phyloP scores from a whole-genome alignment of 768 basidiomycete genomes.

The Sarcodon sp. region DNA sequence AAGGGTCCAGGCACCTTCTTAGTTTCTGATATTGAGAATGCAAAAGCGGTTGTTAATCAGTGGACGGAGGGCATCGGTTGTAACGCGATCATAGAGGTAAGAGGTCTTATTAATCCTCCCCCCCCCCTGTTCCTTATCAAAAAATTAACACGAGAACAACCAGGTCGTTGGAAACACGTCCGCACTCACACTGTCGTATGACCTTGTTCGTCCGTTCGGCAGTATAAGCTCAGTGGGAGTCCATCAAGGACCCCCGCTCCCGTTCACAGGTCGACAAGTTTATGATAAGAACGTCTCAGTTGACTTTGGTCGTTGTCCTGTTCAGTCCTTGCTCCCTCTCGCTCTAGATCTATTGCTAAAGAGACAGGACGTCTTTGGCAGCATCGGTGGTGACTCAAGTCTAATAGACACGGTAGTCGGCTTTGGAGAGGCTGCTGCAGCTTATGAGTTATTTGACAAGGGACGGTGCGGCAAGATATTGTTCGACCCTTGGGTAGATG shows the following conservation, averaged over 20 bases:
- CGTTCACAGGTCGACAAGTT: conserved; percentile 39
- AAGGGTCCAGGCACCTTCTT: conserved; percentile 36
- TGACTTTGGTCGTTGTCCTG: conserved; percentile 75
- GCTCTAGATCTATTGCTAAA: conserved; percentile 59
- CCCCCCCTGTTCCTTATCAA: not conserved
- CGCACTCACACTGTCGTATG: conserved; percentile 52
- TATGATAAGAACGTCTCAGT: conserved; percentile 74
- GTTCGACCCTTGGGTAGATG: conserved; percentile 51
- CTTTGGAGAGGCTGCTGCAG: conserved; percentile 40
- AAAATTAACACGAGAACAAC: not conserved
- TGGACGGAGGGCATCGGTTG: conserved; percentile 51
- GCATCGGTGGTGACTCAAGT: conserved; percentile 46
- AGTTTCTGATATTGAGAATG: conserved; percentile 37
- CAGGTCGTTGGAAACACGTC: conserved; percentile 62
- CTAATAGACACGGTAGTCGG: conserved; percentile 59
- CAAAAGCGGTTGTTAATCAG: conserved; percentile 30
- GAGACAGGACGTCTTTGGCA: conserved; percentile 63
- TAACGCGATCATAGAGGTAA: conserved; percentile 56
- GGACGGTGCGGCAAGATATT: conserved; percentile 64
- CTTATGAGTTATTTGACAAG: conserved; percentile 59
- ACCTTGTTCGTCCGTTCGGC: conserved; percentile 66
- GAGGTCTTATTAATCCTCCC: conserved; percentile 5
- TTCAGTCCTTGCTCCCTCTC: conserved; percentile 61
- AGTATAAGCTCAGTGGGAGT: conserved; percentile 67
- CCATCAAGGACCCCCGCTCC: conserved; percentile 39